These are phyloP conservation scores for Inga leiocalycina DNA, from an alignment of 306 rosid species.

Conservation along the genomic window DNA sequence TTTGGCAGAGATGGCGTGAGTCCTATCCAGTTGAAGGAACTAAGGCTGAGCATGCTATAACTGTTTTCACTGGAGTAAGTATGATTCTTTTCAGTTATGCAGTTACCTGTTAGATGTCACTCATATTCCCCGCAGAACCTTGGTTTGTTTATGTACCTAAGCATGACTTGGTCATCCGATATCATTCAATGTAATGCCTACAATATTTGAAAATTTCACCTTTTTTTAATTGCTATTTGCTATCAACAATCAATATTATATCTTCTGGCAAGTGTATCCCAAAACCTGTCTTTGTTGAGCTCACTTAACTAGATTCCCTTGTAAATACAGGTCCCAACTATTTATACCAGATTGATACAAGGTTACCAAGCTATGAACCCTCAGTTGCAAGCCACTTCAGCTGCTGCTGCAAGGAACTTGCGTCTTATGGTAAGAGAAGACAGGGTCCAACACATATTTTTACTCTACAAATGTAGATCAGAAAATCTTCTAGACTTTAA, in stretches of 20 bases:
- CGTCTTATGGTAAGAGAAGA: conserved; percentile 82
- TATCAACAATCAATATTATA: background rate
- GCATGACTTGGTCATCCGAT: conserved; percentile 20
- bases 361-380: conserved; percentile 84
- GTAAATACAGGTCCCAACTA: conserved; percentile 83
- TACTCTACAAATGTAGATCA: conserved; percentile 8
- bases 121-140: conserved; percentile 13
- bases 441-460: background rate
- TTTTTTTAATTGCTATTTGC: conserved; percentile 2
- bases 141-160: conserved; percentile 27
- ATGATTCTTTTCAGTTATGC: conserved; percentile 20
- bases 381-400: conserved; percentile 69
- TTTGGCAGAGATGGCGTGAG: conserved; percentile 97
- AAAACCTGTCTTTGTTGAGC: background rate
- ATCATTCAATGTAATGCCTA: conserved; percentile 23
- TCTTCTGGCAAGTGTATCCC: background rate
- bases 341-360: conserved; percentile 83
- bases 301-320: conserved; percentile 25
- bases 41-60: conserved; percentile 60
- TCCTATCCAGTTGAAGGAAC: conserved; percentile 72
- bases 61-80: conserved; percentile 94
- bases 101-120: background rate
- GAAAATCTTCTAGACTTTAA: conserved; percentile 8
- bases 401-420: conserved; percentile 82
- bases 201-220: conserved; percentile 8